A percentile compares a stretch with the other conserved stretches of the same genome.
Evolutionary conservation across 2,329 filamentous ascomycete species (phyloP).

Genomic region (Westerdykella ornata): DNA sequence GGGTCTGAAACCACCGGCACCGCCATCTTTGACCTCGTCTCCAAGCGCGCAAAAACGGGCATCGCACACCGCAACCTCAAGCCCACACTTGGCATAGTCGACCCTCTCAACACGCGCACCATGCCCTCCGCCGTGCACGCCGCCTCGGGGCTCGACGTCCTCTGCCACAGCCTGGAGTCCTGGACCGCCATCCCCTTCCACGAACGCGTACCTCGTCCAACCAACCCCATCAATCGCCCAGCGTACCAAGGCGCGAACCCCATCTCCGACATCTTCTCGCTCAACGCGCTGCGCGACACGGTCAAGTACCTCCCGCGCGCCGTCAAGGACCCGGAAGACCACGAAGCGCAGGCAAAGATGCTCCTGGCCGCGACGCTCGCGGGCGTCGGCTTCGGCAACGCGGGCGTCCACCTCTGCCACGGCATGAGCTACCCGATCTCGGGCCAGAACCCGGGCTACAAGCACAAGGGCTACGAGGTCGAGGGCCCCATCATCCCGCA

Average conservation of each 20-base stretch:
- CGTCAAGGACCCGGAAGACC: constrained; percentile 79
- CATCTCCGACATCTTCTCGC: constrained; percentile 93
- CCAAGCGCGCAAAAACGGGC: constrained; percentile 86
- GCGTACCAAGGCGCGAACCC: constrained; percentile 97
- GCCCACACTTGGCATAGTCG: constrained; percentile 82
- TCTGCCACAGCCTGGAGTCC: constrained; percentile 91
- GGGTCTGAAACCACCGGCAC: constrained; percentile 95
- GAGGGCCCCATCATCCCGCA: constrained; percentile 79
- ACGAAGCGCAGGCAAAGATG: constrained; percentile 93
- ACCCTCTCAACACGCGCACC: constrained; percentile 83
- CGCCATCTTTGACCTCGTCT: constrained; percentile 92
- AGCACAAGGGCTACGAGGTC: constrained; percentile 79
- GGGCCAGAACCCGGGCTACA: constrained; percentile 86
- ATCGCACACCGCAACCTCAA: constrained; percentile 94
- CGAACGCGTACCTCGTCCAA: constrained; percentile 73
- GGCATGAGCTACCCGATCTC: constrained; percentile 98
- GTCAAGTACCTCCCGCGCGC: constrained; percentile 89
- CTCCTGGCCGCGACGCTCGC: constrained; percentile 88
- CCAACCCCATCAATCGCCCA: constrained; percentile 83
- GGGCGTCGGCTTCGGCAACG: constrained; percentile 94
- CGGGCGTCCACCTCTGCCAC: constrained; percentile 83
- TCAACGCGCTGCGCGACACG: constrained; percentile 74
- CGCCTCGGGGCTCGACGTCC: constrained; percentile 83
- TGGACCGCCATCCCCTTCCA: constrained; percentile 97
- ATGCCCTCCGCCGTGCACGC: constrained; percentile 95